Base-by-base conservation (phyloP, 768 basidiomycete genomes). In the Collybia sordida region DNA sequence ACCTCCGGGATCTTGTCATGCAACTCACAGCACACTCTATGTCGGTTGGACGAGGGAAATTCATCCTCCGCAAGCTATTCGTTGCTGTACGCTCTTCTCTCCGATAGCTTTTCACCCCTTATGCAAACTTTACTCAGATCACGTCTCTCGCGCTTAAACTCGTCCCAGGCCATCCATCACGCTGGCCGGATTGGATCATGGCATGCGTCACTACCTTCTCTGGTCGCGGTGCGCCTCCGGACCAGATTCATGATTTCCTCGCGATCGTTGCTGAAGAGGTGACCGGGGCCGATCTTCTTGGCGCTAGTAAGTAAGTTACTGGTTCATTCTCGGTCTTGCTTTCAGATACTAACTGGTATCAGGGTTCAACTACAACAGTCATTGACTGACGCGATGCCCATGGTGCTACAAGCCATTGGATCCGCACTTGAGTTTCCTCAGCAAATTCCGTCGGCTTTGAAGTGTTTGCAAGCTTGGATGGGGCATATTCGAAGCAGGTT, bases 191-290 rank as follows among this genome's bases (percentile, higher is more conserved):
- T 45, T 96, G 94, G 82, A 80, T 96, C 9, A 61, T 85, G 27
- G 74, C 77, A 1, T 83, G 82, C 28, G 74, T 90, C 4, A 75
- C 80, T 1, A 71, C 75, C 1, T 79, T 95, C 52, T 86, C 85
- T 0, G 70, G 64, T 11, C 72, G 75, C 5, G 84, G 86, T 11
- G 81, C 82, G 1, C 65, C 81, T 1, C 69, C 78, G 0, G 85
- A 87, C 52, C 64, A 77, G 44, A 66, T 88, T 12, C 79, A 90
- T 36, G 88, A 91, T 53, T 90, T 90, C 63, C 72, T 94, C 34
- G 78, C 84, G 14, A 93, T 95, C 37, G 88, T 83, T 0, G 90
- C 90, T 2, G 91, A 95, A 59, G 93, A 97, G 61, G 75, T 91
- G 6, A 75, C 77, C 18, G 77, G 79, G 21, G 88, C 90, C 8